Conservation (phyloP, 805 yeast genomes). For the Jamesozyma piceae region DNA sequence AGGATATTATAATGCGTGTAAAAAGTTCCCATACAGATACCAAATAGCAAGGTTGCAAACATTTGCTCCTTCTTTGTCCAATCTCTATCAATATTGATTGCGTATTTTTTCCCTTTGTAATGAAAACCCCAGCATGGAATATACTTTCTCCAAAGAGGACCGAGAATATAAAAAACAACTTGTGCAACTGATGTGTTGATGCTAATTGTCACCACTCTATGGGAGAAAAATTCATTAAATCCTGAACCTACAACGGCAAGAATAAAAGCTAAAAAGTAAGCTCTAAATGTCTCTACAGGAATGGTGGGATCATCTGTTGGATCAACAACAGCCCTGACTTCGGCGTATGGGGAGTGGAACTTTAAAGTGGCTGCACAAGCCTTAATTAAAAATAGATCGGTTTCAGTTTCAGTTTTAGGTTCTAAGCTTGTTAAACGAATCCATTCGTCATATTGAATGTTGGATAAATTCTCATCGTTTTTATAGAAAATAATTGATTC, state of each 20-base stretch:
- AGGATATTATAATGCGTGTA: conserved; percentile 34
- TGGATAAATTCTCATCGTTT: conserved; percentile 42
- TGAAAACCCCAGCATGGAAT: conserved; percentile 41
- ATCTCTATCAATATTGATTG: conserved; percentile 49
- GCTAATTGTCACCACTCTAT: conserved; percentile 44
- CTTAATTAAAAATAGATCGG: conserved; percentile 21
- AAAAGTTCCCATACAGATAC: conserved; percentile 31
- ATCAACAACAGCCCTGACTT: conserved; percentile 54
- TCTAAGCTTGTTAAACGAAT: conserved; percentile 20
- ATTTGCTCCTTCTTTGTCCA: conserved; percentile 60
- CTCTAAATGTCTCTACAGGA: conserved; percentile 42
- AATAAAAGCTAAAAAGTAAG: conserved; percentile 31
- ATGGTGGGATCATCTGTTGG: conserved; percentile 40
- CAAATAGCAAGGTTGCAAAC: conserved; percentile 42
- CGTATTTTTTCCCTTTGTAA: conserved; percentile 32
- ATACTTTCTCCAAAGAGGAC: conserved; percentile 33
- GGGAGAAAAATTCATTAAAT: conserved; percentile 48
- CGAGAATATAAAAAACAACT: conserved; percentile 39
- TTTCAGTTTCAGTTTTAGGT: conserved; percentile 11
- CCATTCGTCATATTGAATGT: conserved; percentile 31
- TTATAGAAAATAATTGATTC: conserved; percentile 35
- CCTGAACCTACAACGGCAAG: conserved; percentile 48
- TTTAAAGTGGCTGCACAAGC: conserved; percentile 32
- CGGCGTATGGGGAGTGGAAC: conserved; percentile 52
- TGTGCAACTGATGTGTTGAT: conserved; percentile 38